Conservation (phyloP, 306 rosid species). For the Vigna unguiculata region DNA sequence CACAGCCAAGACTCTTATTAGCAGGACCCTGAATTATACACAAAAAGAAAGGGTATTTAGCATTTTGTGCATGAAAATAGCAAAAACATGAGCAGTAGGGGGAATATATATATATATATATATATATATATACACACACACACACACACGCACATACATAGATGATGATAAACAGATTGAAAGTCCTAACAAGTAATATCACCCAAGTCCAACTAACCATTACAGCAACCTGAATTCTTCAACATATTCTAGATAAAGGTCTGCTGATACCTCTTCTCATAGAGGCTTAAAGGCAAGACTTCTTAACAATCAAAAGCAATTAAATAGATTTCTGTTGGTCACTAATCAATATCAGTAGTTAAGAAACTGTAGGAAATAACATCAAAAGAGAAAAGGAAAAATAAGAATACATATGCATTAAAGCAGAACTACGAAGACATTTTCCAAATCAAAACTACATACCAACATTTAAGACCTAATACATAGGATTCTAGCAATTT, state of each 20-base stretch:
- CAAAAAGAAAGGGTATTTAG: constrained; percentile 3
- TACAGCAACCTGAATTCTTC: constrained; percentile 2
- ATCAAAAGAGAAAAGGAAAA: not conserved
- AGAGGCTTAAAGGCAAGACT: not conserved
- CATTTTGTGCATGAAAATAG: constrained; percentile 11
- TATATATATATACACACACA: constrained; percentile 9
- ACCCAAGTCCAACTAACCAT: not conserved
- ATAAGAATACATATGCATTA: not conserved
- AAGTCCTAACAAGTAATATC: constrained; percentile 1
- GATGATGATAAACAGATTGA: constrained; percentile 11
- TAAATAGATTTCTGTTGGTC: not conserved
- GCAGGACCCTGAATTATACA: constrained; percentile 74
- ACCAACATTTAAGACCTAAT: not conserved
- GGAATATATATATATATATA: constrained; percentile 4
- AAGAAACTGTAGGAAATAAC: not conserved
- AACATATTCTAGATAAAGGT: not conserved
- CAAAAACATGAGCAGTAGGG: constrained; percentile 8
- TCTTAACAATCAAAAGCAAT: constrained; percentile 12
- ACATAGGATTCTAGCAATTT: not conserved
- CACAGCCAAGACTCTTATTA: constrained; percentile 61
- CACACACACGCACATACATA: not conserved
- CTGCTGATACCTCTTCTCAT: not conserved
- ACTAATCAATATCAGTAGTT: not conserved
- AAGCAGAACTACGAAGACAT: not conserved
- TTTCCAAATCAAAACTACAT: constrained; percentile 5